A percentile compares a stretch with the other conserved stretches of the same genome.
Conservation (phyloP, 225 moss, liverwort and hornwort genomes). For the Marchantia polymorpha region DNA sequence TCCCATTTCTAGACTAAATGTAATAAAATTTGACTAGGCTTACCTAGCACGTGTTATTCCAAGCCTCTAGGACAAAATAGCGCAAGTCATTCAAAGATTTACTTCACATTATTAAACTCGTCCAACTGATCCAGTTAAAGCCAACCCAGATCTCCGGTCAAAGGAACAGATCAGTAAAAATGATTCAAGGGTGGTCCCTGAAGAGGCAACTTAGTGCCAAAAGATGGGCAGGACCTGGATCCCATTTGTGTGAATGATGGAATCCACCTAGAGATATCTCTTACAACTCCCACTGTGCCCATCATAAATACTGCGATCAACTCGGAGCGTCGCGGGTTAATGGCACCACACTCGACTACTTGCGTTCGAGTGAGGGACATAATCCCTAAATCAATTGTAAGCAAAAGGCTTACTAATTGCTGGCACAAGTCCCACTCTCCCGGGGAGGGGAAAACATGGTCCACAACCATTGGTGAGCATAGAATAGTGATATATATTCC, state of each 20-base stretch:
- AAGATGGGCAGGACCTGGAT: background rate
- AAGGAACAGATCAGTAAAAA: background rate
- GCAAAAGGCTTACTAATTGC: too few relatives aligned
- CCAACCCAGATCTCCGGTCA: background rate
- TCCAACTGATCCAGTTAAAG: background rate
- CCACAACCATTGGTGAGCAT: background rate
- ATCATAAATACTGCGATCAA: too few relatives aligned
- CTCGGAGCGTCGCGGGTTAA: background rate
- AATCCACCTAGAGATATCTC: background rate
- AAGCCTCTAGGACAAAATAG: too few relatives aligned
- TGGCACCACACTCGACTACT: background rate
- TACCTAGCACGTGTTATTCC: too few relatives aligned
- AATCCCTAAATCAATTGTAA: too few relatives aligned
- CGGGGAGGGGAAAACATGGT: background rate
- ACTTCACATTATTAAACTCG: background rate
- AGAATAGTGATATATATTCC: constrained; percentile 1
- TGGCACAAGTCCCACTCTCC: too few relatives aligned
- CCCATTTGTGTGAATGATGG: background rate
- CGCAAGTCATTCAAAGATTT: background rate
- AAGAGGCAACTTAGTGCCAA: too few relatives aligned
- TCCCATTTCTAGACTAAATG: too few relatives aligned
- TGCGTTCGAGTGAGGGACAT: background rate
- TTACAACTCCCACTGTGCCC: too few relatives aligned
- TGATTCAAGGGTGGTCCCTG: background rate
- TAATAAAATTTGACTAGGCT: too few relatives aligned